phyloP scores from a whole-genome alignment of 345 rosid genomes.

The Salix exigua region DNA sequence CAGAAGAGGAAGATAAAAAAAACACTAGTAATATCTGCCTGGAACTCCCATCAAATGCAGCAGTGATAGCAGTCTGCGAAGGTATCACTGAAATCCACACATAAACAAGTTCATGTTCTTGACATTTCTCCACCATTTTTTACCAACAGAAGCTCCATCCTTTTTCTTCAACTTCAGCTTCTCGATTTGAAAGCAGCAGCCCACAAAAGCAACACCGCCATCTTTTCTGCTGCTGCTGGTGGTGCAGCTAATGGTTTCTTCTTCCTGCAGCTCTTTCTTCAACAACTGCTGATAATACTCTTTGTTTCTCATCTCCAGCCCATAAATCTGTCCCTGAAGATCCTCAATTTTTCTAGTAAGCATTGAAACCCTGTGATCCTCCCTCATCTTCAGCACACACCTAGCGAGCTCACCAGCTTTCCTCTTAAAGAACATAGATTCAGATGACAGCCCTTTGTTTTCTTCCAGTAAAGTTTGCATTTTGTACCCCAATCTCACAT shows the following conservation, averaged over 20 bases:
- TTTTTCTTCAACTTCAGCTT: constrained; percentile 15
- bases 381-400: constrained; percentile 59
- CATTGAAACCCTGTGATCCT: constrained; percentile 49
- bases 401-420: constrained; percentile 60
- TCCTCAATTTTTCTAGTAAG: constrained; percentile 45
- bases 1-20: too few relatives aligned
- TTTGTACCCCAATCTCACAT: constrained; percentile 43
- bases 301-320: constrained; percentile 53
- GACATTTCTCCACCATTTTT: constrained; percentile 39
- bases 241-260: background rate
- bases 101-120: constrained; percentile 32
- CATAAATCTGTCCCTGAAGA: constrained; percentile 41
- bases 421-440: constrained; percentile 49
- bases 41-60: background rate
- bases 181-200: constrained; percentile 21
- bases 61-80: background rate
- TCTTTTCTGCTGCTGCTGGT: background rate
- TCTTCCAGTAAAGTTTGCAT: constrained; percentile 47
- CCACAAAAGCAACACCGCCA: constrained; percentile 2
- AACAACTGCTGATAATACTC: constrained; percentile 32
- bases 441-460: constrained; percentile 46
- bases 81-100: constrained; percentile 15
- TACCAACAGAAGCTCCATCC: background rate
- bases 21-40: background rate
- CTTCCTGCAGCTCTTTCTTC: background rate